Evolutionary conservation across 805 yeast species (phyloP), one percentile per base, ranked within the genome.

Genomic region (Priceomyces melissophilus): DNA sequence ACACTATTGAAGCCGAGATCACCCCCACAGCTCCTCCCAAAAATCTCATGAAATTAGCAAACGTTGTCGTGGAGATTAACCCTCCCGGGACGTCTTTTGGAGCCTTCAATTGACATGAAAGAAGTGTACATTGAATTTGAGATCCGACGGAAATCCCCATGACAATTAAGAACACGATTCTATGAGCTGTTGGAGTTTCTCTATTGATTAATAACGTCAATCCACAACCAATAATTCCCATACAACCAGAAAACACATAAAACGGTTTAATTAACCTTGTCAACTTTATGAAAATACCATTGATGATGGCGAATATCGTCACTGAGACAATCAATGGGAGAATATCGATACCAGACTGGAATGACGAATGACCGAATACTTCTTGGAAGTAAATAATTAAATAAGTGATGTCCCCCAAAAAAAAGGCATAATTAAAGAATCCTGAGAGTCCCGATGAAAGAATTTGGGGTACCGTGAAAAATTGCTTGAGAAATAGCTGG

Each of bases 401-500:
- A 41, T 58, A 66, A 10, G 57, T 63, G 35, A 61, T 43, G 32
- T 50, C 41, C 12, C 57, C 61, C 58, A 78, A 63, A 46, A 77
- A 76, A 40, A 62, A 65, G 6, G 61, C 62, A 43, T 60, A 66
- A 37, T 55, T 60, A 45, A 63, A 61, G 17, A 65, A 51, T 2
- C 67, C 63, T 36, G 62, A 55, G 16, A 71, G 30, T 27, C 67
- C 58, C 4, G 76, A 69, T 3, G 71, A 54, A 11, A 61, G 32
- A 2, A 76, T 66, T 15, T 61, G 65, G 5, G 58, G 59, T 32
- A 58, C 53, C 3, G 49, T 53, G 31, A 78, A 51, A 10, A 78
- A 60, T n/a, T 69, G 65, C 26, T 54, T 53, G 9, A 75, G 68
- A 25, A 79, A 61, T 36, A 78, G 61, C 2, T 82, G 82, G 11